These are phyloP conservation scores for Chrysosporium queenslandicum DNA, from an alignment of 2,329 filamentous ascomycete genomes.

Conservation along the genomic window DNA sequence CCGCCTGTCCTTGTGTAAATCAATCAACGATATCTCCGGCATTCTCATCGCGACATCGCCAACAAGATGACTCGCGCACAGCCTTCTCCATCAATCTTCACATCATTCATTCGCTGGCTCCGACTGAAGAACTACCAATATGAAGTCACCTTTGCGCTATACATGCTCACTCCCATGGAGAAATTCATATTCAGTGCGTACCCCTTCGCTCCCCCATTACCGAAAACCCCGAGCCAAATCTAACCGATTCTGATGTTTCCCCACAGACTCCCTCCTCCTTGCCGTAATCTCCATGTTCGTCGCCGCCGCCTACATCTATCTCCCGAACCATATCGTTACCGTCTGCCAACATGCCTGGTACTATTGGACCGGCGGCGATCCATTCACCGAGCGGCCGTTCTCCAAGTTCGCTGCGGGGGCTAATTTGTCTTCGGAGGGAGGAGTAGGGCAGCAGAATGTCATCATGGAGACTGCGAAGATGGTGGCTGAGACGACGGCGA, in stretches of 20 bases:
- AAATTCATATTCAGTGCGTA: constrained; percentile 92
- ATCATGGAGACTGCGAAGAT: constrained; percentile 41
- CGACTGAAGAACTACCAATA: constrained; percentile 96
- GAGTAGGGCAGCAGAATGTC: constrained; percentile 32
- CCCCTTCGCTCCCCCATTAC: too few relatives aligned
- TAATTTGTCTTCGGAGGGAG: constrained; percentile 18
- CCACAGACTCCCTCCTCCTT: constrained; percentile 83
- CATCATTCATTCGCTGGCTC: constrained; percentile 66
- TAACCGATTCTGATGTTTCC: background rate
- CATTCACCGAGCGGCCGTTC: constrained; percentile 27
- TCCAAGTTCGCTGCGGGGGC: background rate
- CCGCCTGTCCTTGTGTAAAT: too few relatives aligned
- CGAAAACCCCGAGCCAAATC: background rate
- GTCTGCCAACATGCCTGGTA: constrained; percentile 82
- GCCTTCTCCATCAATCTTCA: constrained; percentile 32
- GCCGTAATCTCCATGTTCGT: constrained; percentile 76
- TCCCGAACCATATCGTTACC: constrained; percentile 78
- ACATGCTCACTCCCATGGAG: constrained; percentile 94
- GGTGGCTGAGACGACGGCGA: constrained; percentile 31
- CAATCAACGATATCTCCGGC: background rate
- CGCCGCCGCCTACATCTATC: constrained; percentile 81
- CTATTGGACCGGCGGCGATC: constrained; percentile 83
- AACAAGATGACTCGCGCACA: constrained; percentile 1
- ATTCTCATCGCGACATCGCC: background rate
- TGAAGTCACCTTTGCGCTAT: constrained; percentile 90